Conservation (phyloP, 768 basidiomycete genomes). For the Royoungia palumana region DNA sequence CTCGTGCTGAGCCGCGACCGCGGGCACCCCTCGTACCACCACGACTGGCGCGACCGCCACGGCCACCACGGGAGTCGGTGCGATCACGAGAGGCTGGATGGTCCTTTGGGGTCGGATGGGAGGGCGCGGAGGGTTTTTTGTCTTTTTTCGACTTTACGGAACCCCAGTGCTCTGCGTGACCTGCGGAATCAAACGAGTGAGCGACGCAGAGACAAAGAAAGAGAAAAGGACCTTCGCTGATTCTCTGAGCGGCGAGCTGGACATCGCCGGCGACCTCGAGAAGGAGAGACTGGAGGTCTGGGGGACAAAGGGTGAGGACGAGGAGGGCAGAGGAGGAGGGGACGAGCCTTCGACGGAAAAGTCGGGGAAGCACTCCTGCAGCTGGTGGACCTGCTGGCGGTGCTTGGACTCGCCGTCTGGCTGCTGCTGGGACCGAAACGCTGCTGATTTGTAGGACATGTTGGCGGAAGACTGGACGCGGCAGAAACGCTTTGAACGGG, state of each 20-base stretch:
- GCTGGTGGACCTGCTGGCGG: slow-evolving; percentile 51
- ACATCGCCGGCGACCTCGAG: slow-evolving; percentile 67
- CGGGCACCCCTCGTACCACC: slow-evolving; percentile 51
- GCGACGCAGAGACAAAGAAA: neutral
- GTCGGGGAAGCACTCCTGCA: slow-evolving; percentile 68
- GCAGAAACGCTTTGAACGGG: neutral
- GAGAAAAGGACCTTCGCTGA: slow-evolving; percentile 58
- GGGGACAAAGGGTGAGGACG: slow-evolving; percentile 18
- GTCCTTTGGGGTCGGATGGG: slow-evolving; percentile 50
- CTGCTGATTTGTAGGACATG: slow-evolving; percentile 33
- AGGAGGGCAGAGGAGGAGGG: slow-evolving; percentile 9
- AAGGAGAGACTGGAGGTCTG: slow-evolving; percentile 68
- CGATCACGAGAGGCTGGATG: slow-evolving; percentile 25
- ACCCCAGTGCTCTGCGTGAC: slow-evolving; percentile 76
- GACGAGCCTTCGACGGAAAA: slow-evolving; percentile 67
- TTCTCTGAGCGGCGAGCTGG: slow-evolving; percentile 65
- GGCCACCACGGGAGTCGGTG: slow-evolving; percentile 51
- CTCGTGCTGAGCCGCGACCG: slow-evolving; percentile 40
- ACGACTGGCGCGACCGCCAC: slow-evolving; percentile 59
- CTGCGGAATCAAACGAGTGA: slow-evolving; percentile 37
- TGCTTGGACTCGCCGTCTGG: slow-evolving; percentile 39
- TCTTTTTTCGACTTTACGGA: slow-evolving; percentile 86
- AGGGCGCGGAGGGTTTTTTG: slow-evolving; percentile 54
- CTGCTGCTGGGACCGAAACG: slow-evolving; percentile 24
- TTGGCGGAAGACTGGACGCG: neutral